Conservation (phyloP, 768 basidiomycete genomes). For the Boletus pseudo-olivaceus region DNA sequence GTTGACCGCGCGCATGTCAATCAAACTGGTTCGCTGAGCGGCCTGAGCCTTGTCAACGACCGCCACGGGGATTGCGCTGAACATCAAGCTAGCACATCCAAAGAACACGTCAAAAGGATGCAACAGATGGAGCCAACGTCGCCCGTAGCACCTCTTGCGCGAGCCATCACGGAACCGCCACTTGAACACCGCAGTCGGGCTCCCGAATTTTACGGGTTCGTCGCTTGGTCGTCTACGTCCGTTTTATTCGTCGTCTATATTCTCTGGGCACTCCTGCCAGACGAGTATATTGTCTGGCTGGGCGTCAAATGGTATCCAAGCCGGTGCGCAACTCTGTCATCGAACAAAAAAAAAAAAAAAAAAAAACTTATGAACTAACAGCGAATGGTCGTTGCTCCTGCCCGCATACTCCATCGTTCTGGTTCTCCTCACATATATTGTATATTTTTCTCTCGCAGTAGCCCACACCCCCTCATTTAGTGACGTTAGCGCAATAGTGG, state of each 20-base stretch:
- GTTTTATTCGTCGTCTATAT: slow-evolving; percentile 67
- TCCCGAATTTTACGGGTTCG: slow-evolving; percentile 89
- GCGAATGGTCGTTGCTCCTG: slow-evolving; percentile 82
- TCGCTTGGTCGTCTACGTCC: slow-evolving; percentile 76
- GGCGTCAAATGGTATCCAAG: slow-evolving; percentile 89
- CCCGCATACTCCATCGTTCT: slow-evolving; percentile 74
- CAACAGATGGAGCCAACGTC: slow-evolving; percentile 36
- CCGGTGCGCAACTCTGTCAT: slow-evolving; percentile 43
- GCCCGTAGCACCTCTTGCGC: slow-evolving; percentile 43
- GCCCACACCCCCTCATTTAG: slow-evolving; percentile 66
- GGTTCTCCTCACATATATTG: slow-evolving; percentile 70
- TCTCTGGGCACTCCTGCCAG: slow-evolving; percentile 79
- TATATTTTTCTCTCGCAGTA: slow-evolving; percentile 74
- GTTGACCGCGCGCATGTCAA: background rate
- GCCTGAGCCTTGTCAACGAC: background rate
- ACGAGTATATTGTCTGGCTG: slow-evolving; percentile 57
- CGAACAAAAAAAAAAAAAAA: background rate
- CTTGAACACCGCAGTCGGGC: slow-evolving; percentile 59
- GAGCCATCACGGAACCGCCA: slow-evolving; percentile 37
- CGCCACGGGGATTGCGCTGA: slow-evolving; percentile 23
- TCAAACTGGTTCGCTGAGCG: background rate
- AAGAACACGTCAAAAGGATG: slow-evolving; percentile 4
- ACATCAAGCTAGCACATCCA: background rate
- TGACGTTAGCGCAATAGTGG: slow-evolving; percentile 63
- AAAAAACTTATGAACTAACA: slow-evolving; percentile 27